Evolutionary conservation across 2,329 filamentous ascomycete species (phyloP).

Genomic region (Xylariaceae sp.): DNA sequence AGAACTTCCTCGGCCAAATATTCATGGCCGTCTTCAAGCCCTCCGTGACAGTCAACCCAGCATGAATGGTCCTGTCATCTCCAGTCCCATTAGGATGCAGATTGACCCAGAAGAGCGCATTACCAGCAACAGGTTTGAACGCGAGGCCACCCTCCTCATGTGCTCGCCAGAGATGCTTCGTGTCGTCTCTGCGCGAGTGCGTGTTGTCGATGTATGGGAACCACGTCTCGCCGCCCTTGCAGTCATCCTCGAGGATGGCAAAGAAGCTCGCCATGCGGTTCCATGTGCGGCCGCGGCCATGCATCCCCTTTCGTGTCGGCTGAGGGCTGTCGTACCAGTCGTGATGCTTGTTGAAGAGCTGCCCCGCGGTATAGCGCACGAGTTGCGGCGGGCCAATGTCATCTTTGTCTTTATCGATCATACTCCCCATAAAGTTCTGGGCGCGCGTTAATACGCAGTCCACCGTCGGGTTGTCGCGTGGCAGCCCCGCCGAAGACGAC

Average conservation of each 20-base stretch:
- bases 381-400: conserved; percentile 53
- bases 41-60: conserved; percentile 48
- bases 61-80: conserved; percentile 49
- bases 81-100: conserved; percentile 51
- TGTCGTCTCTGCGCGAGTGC: conserved; percentile 19
- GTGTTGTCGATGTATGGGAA: conserved; percentile 45
- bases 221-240: conserved; percentile 51
- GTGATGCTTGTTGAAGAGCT: conserved; percentile 50
- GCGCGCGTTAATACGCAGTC: conserved; percentile 48
- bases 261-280: conserved; percentile 53
- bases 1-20: conserved; percentile 50
- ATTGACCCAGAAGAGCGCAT: conserved; percentile 56
- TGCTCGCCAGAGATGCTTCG: conserved; percentile 42
- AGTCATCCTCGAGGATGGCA: conserved; percentile 49
- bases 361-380: conserved; percentile 49
- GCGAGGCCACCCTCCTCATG: conserved; percentile 50
- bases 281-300: conserved; percentile 34
- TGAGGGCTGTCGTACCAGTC: conserved; percentile 49
- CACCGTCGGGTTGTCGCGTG: conserved; percentile 46
- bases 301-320: conserved; percentile 30
- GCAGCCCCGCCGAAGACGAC: conserved; percentile 49
- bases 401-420: conserved; percentile 47
- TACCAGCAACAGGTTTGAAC: conserved; percentile 50
- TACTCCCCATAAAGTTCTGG: conserved; percentile 47
- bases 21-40: conserved; percentile 56